Percentiles rank a stretch among this genome's conserved stretches.
Conservation (phyloP, 192 early-diverging fungal genomes). For the Allomyces macrogynus region DNA sequence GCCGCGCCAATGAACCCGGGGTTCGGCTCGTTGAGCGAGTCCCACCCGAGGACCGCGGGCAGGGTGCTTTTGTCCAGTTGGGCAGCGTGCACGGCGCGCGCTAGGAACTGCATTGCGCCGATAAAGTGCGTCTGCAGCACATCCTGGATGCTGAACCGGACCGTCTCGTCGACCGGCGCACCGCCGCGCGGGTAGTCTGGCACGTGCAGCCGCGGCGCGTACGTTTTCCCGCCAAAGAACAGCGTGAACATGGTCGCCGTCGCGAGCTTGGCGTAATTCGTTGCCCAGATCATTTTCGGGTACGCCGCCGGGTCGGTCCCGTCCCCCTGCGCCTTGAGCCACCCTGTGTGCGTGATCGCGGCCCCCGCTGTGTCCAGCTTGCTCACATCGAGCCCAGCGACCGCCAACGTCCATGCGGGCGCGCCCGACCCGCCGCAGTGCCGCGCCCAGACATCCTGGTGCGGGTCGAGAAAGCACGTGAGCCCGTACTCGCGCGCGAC, state of each 20-base stretch:
- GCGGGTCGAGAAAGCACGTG: constrained; percentile 31
- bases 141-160: constrained; percentile 25
- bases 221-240: constrained; percentile 25
- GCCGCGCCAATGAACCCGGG: constrained; percentile 22
- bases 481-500: constrained; percentile 23
- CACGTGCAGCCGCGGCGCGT: constrained; percentile 23
- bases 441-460: constrained; percentile 40
- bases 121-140: constrained; percentile 33
- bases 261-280: constrained; percentile 33
- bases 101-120: constrained; percentile 18
- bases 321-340: background rate
- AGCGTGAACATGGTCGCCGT: constrained; percentile 32
- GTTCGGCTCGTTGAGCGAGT: constrained; percentile 34
- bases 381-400: constrained; percentile 25
- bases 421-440: constrained; percentile 34
- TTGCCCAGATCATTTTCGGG: constrained; percentile 40
- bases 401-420: constrained; percentile 27
- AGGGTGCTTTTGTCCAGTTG: constrained; percentile 12
- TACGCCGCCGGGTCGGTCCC: constrained; percentile 18
- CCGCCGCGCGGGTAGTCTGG: constrained; percentile 5
- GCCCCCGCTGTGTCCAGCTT: constrained; percentile 22
- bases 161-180: background rate
- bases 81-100: constrained; percentile 16
- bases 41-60: constrained; percentile 28
- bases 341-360: constrained; percentile 27